Base-by-base conservation (phyloP, 2,329 filamentous ascomycete genomes). In the Xylariales sp. region DNA sequence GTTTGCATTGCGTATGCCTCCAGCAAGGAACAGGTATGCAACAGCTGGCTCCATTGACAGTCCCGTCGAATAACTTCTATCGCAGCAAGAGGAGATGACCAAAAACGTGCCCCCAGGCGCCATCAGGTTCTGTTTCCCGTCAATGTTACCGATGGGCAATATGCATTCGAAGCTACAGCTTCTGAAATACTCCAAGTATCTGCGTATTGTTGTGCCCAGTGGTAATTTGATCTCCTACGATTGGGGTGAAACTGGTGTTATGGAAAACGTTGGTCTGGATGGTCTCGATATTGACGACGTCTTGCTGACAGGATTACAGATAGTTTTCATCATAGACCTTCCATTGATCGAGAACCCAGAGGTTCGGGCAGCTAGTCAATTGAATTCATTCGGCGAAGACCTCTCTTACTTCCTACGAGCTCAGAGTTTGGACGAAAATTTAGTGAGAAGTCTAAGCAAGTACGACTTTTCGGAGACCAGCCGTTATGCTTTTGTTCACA, bases 101-200 rank as follows among this genome's bases (percentile, higher is more conserved):
- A 60, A 56, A 20, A 76, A 74, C 45, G 69, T 68, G 8, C 76
- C 76, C 14, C 49, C 54, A n/a, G 66, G 74, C 38, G 31, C 62
- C 27, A 71, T 94, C 42, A 77, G 77, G 15, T 82, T 82, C 42
- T 89, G 87, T 58, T 95, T 97, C 56, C 91, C 91, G 12, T 75
- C 76, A 2, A 91, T 96, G 86, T 70, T 79, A 29, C 77, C 80
- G 2, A 70, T 77, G 5, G 84, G 82, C 18, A 82, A 75, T 53
- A 95, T 97, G 89, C 93, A 97, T 62, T 95, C 88, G 37, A 97
- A 98, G 59, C 70, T 97, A 31, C 90, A 95, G 75, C 65, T 97
- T 1, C 72, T 97, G n/a, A 91, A 89, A 53, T 87, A 88, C 52
- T 66, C 76, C 0, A 65, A 66, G 1, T 82, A 89, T 58, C 63